Evolutionary conservation across 352 stramenopile genomes (phyloP), one percentile per base, ranked within the genome.

Genomic region (Peronosclerospora sorghi): DNA sequence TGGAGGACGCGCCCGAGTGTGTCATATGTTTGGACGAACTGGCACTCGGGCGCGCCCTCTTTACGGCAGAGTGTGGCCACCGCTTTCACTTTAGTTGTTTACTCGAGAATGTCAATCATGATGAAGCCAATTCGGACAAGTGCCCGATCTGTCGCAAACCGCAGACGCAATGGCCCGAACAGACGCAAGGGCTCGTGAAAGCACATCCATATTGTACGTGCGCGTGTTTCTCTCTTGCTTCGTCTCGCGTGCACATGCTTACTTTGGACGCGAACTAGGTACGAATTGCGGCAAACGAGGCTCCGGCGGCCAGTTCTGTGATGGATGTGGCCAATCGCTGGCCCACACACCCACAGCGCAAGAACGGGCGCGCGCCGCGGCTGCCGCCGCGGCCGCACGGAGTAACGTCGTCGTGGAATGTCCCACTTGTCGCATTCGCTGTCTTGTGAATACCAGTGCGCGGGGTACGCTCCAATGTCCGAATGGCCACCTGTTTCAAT

Each of bases 81-180:
- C 71, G 76, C 37, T 92, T 86, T 54, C 79, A 92, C 55, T 92
- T 92, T 50, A 81, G 64, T 24, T 92, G 79, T 47, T 47, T 92
- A 41, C 49, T 92, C 23, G 79, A 92, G 68, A 92, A 92, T 54
- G 75, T 92, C 23, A 92, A 92, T 59, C 76, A 92, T 59, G 79
- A 92, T 61, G 79, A 92, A 54, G 79, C 76, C 20, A 92, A 92
- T 51, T 72, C 73, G 40, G 78, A 88, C 64, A 92, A 92, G 59
- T 92, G 79, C 36, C 79, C 79, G 47, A 92, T 92, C 51, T 92
- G 79, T 67, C 74, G 79, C 54, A 83, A 89, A 60, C 34, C 74
- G 47, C 79, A 92, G 63, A 73, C 60, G 27, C 70, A 89, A 44
- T 92, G 79, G 79, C 79, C 79, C 27, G 74, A 92, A 56, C 79